Evolutionary conservation across 768 basidiomycete species (phyloP), one percentile per base, ranked within the genome.

Genomic region (Amyloporia xantha): DNA sequence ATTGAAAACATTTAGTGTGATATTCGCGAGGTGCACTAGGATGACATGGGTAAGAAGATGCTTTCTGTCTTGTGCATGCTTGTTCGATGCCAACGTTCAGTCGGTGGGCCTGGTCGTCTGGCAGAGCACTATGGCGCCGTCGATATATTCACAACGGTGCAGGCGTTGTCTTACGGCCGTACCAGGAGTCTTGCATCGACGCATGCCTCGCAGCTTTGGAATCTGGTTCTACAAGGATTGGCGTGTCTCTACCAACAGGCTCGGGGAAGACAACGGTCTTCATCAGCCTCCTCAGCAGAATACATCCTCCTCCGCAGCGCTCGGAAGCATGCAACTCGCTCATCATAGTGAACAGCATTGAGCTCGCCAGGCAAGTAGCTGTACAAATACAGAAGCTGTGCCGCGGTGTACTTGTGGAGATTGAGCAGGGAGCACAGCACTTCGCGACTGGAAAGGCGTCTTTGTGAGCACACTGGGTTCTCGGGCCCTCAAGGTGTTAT

Each of bases 221-320:
- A 19, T 64, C 71, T 23, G 90, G 91, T n/a, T 67, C 67, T 39
- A 77, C 82, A 5, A 81, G 91, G 24, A 83, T 92, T 15, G 91
- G 89, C 13, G 85, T 91, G 19, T 91, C 87, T 5, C 68, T 91
- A 4, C 91, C 91, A 37, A 91, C 90, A 26, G 91, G 91, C 21
- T 78, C 88, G 25, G 79, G 79, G 45, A 97, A 98, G 67, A 98
- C 94, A 0, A 88, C 90, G 0, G 85, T 96, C 46, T 98, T 98
- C 67, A 81, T 93, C 30, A 79, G 81, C 2, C 78, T 97, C 19
- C 73, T 95, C 17, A 79, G 82, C 7, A 76, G 80, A 5, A 73
- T 95, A 25, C 50, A 63, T 5, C 60, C 80, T 5, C 76, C 78
- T 1, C 40, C 51, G 3, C 59, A 62, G 5, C 69, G 72, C 30